A percentile compares a stretch with the other conserved stretches of the same genome.
Evolutionary conservation across 2,329 filamentous ascomycete genomes (phyloP).

Genomic region (Botrytis fragariae): DNA sequence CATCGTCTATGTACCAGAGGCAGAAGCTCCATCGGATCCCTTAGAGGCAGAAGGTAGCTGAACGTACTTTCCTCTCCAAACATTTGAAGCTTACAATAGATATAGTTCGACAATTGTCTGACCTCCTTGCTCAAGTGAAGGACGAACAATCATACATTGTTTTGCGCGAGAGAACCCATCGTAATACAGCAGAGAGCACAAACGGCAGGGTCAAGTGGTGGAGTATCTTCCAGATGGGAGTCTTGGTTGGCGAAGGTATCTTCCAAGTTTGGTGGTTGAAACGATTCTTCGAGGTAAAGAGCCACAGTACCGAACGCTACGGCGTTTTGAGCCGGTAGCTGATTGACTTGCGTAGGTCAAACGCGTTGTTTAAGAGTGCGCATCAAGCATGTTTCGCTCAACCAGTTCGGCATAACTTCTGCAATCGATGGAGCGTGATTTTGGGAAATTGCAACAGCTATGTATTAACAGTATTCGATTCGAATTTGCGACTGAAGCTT

Average conservation of each 20-base stretch:
- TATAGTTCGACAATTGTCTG: conserved; percentile 75
- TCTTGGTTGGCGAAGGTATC: conserved; percentile 85
- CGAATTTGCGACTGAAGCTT: conserved; percentile 9
- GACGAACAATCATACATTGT: conserved; percentile 98
- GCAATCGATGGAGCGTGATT: conserved; percentile 23
- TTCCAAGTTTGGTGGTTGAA: conserved; percentile 99
- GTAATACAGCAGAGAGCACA: conserved; percentile 98
- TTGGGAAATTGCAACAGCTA: conserved; percentile 18
- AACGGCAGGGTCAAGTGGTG: conserved; percentile 99
- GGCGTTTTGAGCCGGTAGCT: conserved; percentile 35
- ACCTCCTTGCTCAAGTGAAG: conserved; percentile 87
- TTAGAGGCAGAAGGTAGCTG: conserved; percentile 79
- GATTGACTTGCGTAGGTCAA: conserved; percentile 50
- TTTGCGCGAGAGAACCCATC: conserved; percentile 88
- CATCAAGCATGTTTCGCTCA: conserved; percentile 21
- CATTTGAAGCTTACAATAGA: conserved; percentile 12
- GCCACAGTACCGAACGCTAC: conserved; percentile 37
- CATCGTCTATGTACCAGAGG: conserved; percentile 93
- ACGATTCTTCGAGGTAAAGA: conserved; percentile 83
- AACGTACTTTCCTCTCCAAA: conserved; percentile 27
- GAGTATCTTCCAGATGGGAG: conserved; percentile 92
- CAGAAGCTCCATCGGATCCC: conserved; percentile 79
- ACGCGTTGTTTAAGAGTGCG: conserved; percentile 54
- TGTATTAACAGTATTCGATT: conserved; percentile 24
- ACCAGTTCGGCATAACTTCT: conserved; percentile 31